These are phyloP conservation scores for Metschnikowia orientalis DNA, from an alignment of 805 yeast species.

Conservation along the genomic window DNA sequence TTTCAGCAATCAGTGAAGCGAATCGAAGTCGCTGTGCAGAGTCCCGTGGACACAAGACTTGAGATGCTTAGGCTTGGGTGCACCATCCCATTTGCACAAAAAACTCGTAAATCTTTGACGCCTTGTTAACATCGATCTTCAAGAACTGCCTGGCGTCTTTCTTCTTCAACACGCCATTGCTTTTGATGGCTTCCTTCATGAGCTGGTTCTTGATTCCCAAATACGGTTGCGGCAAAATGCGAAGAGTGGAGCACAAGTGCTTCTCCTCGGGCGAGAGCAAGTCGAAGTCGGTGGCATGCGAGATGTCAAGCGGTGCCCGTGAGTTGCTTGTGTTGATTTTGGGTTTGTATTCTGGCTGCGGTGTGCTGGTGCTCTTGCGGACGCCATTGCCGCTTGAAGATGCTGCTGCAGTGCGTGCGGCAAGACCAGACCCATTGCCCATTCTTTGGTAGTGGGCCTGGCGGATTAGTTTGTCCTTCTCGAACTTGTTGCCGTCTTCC, in stretches of 20 bases:
- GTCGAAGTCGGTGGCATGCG: slow-evolving; percentile 77
- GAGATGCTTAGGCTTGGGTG: slow-evolving; percentile 29
- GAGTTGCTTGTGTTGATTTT: slow-evolving; percentile 39
- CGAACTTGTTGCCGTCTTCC: slow-evolving; percentile 81
- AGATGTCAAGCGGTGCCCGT: slow-evolving; percentile 58
- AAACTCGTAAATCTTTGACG: slow-evolving; percentile 85
- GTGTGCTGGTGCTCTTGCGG: slow-evolving; percentile 23
- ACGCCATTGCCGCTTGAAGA: slow-evolving; percentile 10
- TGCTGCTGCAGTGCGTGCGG: slow-evolving; percentile 14
- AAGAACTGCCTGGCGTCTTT: slow-evolving; percentile 80
- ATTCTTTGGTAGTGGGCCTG: slow-evolving; percentile 57
- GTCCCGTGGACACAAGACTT: too few species aligned
- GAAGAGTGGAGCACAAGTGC: slow-evolving; percentile 72
- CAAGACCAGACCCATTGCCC: slow-evolving; percentile 35
- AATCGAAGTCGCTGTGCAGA: too few species aligned
- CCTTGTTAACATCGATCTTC: slow-evolving; percentile 81
- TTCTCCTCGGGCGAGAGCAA: slow-evolving; percentile 85
- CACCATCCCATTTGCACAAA: slow-evolving; percentile 92
- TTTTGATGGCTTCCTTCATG: slow-evolving; percentile 79
- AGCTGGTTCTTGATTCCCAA: slow-evolving; percentile 85
- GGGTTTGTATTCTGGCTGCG: slow-evolving; percentile 40
- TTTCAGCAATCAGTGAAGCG: too few species aligned
- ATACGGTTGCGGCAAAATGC: slow-evolving; percentile 90
- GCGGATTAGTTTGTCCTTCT: slow-evolving; percentile 77
- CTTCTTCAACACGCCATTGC: slow-evolving; percentile 79